Evolutionary conservation across 371 early-diverging fungal species (phyloP), one percentile per base, ranked within the genome.

Genomic region (Circinella umbellata): DNA sequence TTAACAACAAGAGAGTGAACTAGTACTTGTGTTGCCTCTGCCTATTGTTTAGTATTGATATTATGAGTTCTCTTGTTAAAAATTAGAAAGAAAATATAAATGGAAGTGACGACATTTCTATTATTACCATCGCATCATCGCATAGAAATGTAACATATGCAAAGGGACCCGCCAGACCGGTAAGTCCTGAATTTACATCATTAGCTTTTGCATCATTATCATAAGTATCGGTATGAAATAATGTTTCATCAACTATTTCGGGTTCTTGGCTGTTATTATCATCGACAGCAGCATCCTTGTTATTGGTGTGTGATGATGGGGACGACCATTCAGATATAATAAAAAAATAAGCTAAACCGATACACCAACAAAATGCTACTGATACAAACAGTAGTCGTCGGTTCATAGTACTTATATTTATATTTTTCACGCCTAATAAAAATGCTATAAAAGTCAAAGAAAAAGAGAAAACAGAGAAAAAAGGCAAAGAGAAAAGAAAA

Each of bases 81-180:
- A 15, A 15, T 1, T 47, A 47, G 11, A 11, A 15, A 47, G 9
- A 3, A 9, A 9, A 11, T 15, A 47, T 47, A 47, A 1, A 9
- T 47, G 47, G 1, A 1, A 3, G 47, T 27, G 42, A 53, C 20
- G 53, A 53, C 5, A 18, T 46, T 15, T 48, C 4, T 49, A 15
- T 35, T 36, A 17, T 65, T 72, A 77, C 80, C 80, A 80, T 77
- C 39, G 71, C 70, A 67, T 80, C 77, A 48, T 80, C 80, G 36
- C 80, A 80, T n/a, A 80, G 55, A 70, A 77, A 80, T 4, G 80
- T 75, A 8, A 70, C 75, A 69, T 69, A 80, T 0, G 80, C 77
- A 38, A 62, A 63, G 3, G 47, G 49, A 10, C 27, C 57, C 11
- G 42, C 42, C 11, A 11, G 1, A 6, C 2, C 11, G 42, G 42